Evolutionary conservation across 2,329 filamentous ascomycete genomes (phyloP).

Genomic region (Stylonectria norvegica): DNA sequence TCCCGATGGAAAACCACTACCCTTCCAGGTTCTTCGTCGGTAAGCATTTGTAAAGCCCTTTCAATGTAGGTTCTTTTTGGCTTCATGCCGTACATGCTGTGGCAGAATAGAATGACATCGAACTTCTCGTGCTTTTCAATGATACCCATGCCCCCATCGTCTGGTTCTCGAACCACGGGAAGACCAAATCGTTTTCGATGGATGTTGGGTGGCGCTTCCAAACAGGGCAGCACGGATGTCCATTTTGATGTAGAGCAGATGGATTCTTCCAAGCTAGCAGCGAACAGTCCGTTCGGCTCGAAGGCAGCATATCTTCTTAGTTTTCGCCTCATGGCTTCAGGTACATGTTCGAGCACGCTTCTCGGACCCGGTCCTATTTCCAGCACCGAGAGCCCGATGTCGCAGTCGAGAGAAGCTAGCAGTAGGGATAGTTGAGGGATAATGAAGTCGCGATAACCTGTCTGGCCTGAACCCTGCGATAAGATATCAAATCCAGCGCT

Average conservation of each 20-base stretch:
- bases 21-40: slow-evolving; percentile 36
- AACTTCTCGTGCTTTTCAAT: slow-evolving; percentile 37
- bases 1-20: slow-evolving; percentile 57
- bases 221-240: slow-evolving; percentile 38
- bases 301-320: slow-evolving; percentile 52
- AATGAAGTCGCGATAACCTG: slow-evolving; percentile 49
- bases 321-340: slow-evolving; percentile 37
- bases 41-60: slow-evolving; percentile 46
- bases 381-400: slow-evolving; percentile 46
- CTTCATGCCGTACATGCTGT: slow-evolving; percentile 61
- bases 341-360: slow-evolving; percentile 51
- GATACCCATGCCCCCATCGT: too few species aligned
- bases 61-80: slow-evolving; percentile 45
- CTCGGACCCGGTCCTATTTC: slow-evolving; percentile 59
- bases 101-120: slow-evolving; percentile 58
- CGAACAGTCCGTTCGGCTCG: slow-evolving; percentile 50
- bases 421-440: slow-evolving; percentile 45
- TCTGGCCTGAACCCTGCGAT: slow-evolving; percentile 31
- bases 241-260: slow-evolving; percentile 30
- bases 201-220: slow-evolving; percentile 40
- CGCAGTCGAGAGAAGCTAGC: slow-evolving; percentile 39
- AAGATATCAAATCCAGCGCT: slow-evolving; percentile 46
- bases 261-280: slow-evolving; percentile 40
- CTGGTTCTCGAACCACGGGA: too few species aligned
- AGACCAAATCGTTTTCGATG: slow-evolving; percentile 36